Conservation (phyloP, 331 rosid species). For the Phaseolus coccineus region DNA sequence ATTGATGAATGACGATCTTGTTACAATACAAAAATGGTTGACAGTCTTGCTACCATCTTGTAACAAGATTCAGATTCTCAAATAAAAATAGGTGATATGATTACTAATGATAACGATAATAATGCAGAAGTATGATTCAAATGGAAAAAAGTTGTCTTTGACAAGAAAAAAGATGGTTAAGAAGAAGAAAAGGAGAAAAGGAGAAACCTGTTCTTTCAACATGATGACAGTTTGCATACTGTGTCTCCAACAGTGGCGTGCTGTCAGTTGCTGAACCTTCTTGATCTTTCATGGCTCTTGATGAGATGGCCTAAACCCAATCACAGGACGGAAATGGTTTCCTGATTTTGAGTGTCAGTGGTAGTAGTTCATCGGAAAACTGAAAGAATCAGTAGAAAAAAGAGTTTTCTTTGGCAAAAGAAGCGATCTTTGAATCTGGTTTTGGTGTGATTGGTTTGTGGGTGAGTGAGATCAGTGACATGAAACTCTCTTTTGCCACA, state of each 20-base stretch:
- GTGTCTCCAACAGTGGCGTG: background rate
- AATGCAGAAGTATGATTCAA: no score
- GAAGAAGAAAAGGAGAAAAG: background rate
- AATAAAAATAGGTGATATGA: no score
- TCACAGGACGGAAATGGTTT: background rate
- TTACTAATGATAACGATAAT: no score
- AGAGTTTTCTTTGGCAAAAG: background rate
- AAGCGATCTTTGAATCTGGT: background rate
- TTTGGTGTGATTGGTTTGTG: background rate
- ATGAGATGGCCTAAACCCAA: background rate
- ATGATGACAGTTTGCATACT: background rate
- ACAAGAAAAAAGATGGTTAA: background rate
- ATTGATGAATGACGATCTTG: no score
- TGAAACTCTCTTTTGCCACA: background rate
- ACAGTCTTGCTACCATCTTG: no score
- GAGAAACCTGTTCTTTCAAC: conserved; percentile 23
- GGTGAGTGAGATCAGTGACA: background rate
- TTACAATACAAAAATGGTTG: no score
- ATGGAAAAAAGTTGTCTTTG: background rate
- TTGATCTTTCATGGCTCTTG: background rate
- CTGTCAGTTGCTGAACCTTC: conserved; percentile 8
- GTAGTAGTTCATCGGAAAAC: background rate
- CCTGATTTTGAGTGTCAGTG: background rate
- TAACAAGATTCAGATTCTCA: no score
- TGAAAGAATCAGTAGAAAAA: background rate